Conservation (phyloP, 441 rosid species). For the Manihot esculenta region DNA sequence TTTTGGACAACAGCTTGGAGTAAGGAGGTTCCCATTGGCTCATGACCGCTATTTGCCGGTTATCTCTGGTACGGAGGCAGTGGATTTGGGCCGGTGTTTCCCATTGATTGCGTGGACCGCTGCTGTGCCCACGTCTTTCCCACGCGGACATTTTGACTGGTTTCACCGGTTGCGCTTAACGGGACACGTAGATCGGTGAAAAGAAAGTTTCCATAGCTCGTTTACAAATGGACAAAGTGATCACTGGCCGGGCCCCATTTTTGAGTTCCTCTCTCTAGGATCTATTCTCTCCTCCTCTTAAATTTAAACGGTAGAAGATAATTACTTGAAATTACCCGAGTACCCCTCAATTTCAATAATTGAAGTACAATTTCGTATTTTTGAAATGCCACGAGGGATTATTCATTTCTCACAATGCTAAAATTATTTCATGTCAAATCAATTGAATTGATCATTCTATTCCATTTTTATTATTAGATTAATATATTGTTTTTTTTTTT, state of each 20-base stretch:
- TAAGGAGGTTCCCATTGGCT: conserved; percentile 50
- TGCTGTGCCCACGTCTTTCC: conserved; percentile 25
- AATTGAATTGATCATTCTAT: not conserved
- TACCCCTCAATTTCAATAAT: not conserved
- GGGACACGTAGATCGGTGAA: conserved; percentile 3
- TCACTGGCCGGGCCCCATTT: conserved; percentile 10
- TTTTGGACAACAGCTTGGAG: conserved; percentile 74
- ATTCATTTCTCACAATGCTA: too few relatives aligned
- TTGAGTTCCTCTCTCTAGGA: conserved; percentile 23
- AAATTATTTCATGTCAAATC: not conserved
- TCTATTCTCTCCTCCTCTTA: not conserved
- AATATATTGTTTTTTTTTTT: too few relatives aligned
- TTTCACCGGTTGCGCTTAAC: conserved; percentile 40
- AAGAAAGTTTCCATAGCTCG: conserved; percentile 13
- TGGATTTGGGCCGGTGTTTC: conserved; percentile 39
- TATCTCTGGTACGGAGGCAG: conserved; percentile 33
- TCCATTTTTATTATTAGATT: too few relatives aligned
- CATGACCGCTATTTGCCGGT: conserved; percentile 71
- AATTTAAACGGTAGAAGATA: conserved; percentile 5
- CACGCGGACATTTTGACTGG: conserved; percentile 54
- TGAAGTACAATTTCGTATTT: too few relatives aligned
- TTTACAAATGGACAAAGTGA: conserved; percentile 25
- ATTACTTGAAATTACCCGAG: not conserved
- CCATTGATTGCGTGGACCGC: conserved; percentile 55
- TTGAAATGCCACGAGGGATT: too few relatives aligned